These are phyloP conservation scores for Moricandia arvensis DNA, from an alignment of 345 rosid species.

Conservation along the genomic window DNA sequence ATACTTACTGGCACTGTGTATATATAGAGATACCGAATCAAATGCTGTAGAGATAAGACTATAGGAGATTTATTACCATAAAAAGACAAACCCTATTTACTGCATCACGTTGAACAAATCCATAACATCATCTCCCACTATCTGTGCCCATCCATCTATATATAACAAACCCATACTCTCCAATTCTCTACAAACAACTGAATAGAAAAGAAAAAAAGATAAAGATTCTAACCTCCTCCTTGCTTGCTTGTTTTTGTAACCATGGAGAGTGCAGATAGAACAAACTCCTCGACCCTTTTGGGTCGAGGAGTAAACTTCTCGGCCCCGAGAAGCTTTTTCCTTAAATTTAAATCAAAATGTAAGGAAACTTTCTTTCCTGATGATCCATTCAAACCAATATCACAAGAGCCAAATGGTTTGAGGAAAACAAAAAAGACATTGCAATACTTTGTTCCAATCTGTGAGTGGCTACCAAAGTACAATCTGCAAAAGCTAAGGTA, in stretches of 20 bases:
- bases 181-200: background rate
- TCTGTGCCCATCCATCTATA: conserved; percentile 13
- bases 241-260: background rate
- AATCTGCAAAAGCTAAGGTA: conserved; percentile 43
- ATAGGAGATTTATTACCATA: conserved; percentile 13
- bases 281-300: conserved; percentile 4
- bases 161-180: conserved; percentile 25
- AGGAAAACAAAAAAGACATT: conserved; percentile 35
- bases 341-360: conserved; percentile 48
- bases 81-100: conserved; percentile 10
- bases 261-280: conserved; percentile 27
- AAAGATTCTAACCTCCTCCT: background rate
- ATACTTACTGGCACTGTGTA: background rate
- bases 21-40: conserved; percentile 12
- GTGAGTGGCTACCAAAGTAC: conserved; percentile 78
- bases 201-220: background rate
- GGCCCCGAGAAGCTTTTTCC: conserved; percentile 46
- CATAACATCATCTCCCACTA: conserved; percentile 19
- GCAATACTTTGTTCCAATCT: conserved; percentile 68
- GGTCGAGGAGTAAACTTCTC: conserved; percentile 51
- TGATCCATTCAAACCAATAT: conserved; percentile 67
- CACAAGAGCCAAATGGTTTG: conserved; percentile 16
- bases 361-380: conserved; percentile 82
- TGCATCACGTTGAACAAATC: conserved; percentile 29
- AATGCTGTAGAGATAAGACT: conserved; percentile 19